Evolutionary conservation across 441 rosid species (phyloP), one percentile per base, ranked within the genome.

Genomic region (Lepidium campestre): DNA sequence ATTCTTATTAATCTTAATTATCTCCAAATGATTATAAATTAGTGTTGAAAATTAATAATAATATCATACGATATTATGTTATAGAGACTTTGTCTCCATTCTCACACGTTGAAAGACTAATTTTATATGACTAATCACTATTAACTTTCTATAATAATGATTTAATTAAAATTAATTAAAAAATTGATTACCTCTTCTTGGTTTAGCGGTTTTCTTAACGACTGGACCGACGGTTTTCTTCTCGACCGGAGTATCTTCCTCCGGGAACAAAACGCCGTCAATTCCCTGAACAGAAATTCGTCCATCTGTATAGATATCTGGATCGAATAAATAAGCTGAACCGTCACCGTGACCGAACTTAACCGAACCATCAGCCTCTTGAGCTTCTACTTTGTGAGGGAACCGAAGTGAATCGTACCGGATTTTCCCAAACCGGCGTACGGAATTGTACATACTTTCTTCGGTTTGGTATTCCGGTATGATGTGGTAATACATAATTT

Each of bases 381-480:
- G 84, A 0, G 99, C 96, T 19, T 78, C 80, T 10, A 93, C 89
- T 80, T 86, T 89, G 19, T 91, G 90, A 15, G 97, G 99, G 77
- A 91, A 69, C 62, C 95, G 80, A 45, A 93, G 71, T 0, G 99
- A 86, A 8, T 93, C 99, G 9, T 82, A 93, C 41, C 71, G 78
- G n/a, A 89, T 85, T 56, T 93, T 93, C 65, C 97, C 99, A 29
- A 91, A 91, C 72, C 99, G 75, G 72, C 96, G 67, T 19, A 87
- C 99, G 9, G 97, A 83, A 70, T 91, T 93, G 59, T 93, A 93
- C 97, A 93, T 93, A 31, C 99, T 93, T 83, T 93, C 99, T 58
- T 93, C 99, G 10, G 99, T 91, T 75, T 93, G 99, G 70, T 93
- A 93, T 83, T 93, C 97, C 1, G 98, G 96, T 25, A 86, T 79